Evolutionary conservation across 2,329 filamentous ascomycete species (phyloP), one percentile per base, ranked within the genome.

Genomic region (Colletotrichum shisoi): DNA sequence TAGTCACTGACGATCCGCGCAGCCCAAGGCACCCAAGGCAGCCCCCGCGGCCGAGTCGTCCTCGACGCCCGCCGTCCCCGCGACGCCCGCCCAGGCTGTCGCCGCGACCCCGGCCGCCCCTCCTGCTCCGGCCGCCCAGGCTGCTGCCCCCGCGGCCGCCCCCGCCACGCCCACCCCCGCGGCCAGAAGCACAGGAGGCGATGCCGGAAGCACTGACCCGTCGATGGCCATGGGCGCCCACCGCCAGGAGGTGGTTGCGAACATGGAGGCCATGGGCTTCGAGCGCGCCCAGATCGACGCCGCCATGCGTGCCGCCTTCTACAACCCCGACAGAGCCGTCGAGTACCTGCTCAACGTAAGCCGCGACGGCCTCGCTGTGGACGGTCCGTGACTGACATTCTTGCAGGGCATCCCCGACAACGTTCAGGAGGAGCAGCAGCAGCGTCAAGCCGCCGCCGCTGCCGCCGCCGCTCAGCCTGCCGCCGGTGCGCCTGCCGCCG

Each of bases 201-300:
- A 84, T 17, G 79, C 84, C 17, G 77, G 81, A 39, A 60, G 79
- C 79, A 88, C 89, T 75, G 89, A 93, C 73, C 87, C 91, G 27
- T 94, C 91, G 37, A 85, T 98, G 76, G 89, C 93, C 21, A 90
- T 97, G 82, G 95, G 95, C 60, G 84, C 89, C 69, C 91, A 94
- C 78, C 89, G 93, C 72, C 87, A 91, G 70, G 88, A 89, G 72
- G 93, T 93, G 44, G 90, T 98, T 74, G 86, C 90, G 56, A 93
- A 94, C 76, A 97, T 99, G 93, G 94, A 97, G 81, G 91, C 90
- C 71, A 99, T 99, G 95, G 95, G 95, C 9, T 99, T 99, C 73
- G 88, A 92, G 74, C 87, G 94, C 75, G 83, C 88, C 59, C 91
- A 96, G 76, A 97, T 97, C 72, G 93, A 97, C 73, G 88, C 91